These are phyloP conservation scores for Melaleuca quinquenervia DNA, from an alignment of 345 rosid genomes.

Conservation along the genomic window DNA sequence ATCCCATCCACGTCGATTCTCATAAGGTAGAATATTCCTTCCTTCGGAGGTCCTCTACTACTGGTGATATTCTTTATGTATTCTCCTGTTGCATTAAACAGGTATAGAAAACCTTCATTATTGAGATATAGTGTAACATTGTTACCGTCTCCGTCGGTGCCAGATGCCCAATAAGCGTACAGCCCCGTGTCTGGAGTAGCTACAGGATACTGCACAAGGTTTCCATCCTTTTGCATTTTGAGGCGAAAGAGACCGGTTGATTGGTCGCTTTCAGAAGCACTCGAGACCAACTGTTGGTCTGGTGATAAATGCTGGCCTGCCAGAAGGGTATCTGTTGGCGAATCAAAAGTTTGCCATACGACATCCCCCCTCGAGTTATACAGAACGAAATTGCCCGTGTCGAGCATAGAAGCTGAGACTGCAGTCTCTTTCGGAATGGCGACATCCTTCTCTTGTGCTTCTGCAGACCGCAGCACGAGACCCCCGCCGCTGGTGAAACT, in stretches of 20 bases:
- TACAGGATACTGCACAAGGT: conserved; percentile 18
- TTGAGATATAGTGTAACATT: conserved; percentile 8
- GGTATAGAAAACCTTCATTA: conserved; percentile 4
- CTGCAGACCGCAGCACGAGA: not conserved
- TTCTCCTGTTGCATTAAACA: not conserved
- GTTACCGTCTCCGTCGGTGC: not conserved
- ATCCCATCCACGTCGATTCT: conserved; percentile 11
- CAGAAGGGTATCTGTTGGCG: conserved; percentile 13
- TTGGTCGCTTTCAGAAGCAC: not conserved
- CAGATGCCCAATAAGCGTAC: not conserved
- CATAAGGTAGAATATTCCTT: not conserved
- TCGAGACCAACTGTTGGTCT: not conserved
- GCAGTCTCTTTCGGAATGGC: not conserved
- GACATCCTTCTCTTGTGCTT: not conserved
- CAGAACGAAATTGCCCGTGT: conserved; percentile 22
- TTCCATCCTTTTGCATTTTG: conserved; percentile 9
- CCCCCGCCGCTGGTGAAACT: not conserved
- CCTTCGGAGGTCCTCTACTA: not conserved
- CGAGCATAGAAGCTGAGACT: conserved; percentile 19
- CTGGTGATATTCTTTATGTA: not conserved
- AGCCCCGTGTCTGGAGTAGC: not conserved
- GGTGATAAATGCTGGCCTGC: conserved; percentile 7
- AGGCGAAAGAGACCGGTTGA: conserved; percentile 12
- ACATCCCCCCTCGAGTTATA: conserved; percentile 1
- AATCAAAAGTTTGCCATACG: conserved; percentile 17